Percentiles rank a stretch among this genome's conserved stretches.
Conservation (phyloP, 164 flowering plant genomes). For the Annona cherimola region DNA sequence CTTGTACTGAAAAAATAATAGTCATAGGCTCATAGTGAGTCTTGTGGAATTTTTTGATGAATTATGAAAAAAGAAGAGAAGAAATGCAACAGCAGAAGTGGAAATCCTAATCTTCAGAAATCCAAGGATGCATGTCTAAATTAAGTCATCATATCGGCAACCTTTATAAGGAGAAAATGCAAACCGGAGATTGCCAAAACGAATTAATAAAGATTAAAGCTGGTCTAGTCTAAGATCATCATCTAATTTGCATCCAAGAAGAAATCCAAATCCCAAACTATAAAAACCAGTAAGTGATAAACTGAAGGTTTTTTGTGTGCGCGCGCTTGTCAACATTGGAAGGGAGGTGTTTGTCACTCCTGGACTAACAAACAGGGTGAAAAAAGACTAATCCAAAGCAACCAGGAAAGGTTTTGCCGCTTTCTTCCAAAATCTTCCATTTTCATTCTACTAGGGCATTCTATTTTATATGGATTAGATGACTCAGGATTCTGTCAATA, state of each 20-base stretch:
- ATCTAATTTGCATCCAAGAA: neutral
- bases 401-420: too few species aligned
- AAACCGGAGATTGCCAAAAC: neutral
- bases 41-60: neutral
- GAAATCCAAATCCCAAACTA: neutral
- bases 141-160: neutral
- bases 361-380: too few species aligned
- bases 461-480: too few species aligned
- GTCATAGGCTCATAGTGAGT: neutral
- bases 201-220: too few species aligned
- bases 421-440: too few species aligned
- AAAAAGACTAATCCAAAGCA: too few species aligned
- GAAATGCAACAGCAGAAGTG: neutral
- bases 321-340: too few species aligned
- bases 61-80: neutral
- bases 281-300: too few species aligned
- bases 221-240: neutral
- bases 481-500: too few species aligned
- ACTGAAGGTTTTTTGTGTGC: too few species aligned
- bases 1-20: neutral
- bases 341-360: too few species aligned
- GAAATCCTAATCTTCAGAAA: neutral
- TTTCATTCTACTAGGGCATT: too few species aligned
- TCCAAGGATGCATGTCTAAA: neutral
- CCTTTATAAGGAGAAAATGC: neutral